A percentile compares a stretch with the other conserved stretches of the same genome.
Conservation (phyloP, 73 alveolate species). For the Paramecium sexaurelia region DNA sequence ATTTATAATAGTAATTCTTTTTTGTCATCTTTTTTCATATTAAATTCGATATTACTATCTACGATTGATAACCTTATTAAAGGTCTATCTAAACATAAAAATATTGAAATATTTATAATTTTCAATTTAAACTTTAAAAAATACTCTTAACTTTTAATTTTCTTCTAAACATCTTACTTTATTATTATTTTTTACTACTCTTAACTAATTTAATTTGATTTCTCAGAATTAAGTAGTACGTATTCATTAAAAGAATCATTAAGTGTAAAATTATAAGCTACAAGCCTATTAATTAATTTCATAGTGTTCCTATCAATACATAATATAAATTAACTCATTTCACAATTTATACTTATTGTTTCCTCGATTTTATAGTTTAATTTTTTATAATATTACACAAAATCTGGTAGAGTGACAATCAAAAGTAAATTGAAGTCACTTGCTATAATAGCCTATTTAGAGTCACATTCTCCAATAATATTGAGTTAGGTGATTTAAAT, state of each 20-base stretch:
- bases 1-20: neutral
- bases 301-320: neutral
- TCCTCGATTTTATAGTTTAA: neutral
- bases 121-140: neutral
- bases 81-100: neutral
- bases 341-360: neutral
- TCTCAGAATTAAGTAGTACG: neutral
- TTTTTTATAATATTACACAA: neutral
- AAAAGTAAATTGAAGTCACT: neutral
- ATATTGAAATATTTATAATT: conserved; percentile 11
- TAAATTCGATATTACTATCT: neutral
- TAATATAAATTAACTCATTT: neutral
- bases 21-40: neutral
- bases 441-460: neutral
- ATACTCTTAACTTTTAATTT: neutral
- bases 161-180: neutral
- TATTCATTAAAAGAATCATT: conserved; percentile 40
- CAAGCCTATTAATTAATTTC: neutral
- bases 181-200: neutral
- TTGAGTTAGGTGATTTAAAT: neutral
- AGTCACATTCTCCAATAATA: neutral
- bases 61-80: neutral
- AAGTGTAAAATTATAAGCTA: conserved; percentile 10
- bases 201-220: neutral
- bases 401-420: neutral